These are phyloP conservation scores for Ceriops tagal DNA, from an alignment of 345 rosid genomes.

Conservation along the genomic window DNA sequence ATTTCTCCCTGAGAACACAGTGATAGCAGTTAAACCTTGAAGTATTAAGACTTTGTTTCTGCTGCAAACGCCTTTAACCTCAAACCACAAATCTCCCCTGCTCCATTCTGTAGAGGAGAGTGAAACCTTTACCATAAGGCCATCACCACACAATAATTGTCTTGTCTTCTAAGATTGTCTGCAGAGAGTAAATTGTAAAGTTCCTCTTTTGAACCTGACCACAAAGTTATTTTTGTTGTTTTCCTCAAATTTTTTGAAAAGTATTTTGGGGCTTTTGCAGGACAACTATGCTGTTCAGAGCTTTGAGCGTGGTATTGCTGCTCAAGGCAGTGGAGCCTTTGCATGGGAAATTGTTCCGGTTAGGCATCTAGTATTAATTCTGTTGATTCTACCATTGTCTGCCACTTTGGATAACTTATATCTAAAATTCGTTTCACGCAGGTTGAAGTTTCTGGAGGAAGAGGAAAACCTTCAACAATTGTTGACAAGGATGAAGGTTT, in stretches of 20 bases:
- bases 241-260: background rate
- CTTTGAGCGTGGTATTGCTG: slow-evolving; percentile 97
- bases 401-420: slow-evolving; percentile 11
- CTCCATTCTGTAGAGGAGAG: no score
- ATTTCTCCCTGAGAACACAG: no score
- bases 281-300: slow-evolving; percentile 85
- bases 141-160: no score
- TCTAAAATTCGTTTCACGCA: slow-evolving; percentile 27
- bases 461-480: slow-evolving; percentile 76
- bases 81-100: no score
- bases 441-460: slow-evolving; percentile 96
- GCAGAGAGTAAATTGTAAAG: no score
- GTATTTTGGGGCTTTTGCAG: slow-evolving; percentile 39
- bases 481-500: slow-evolving; percentile 93
- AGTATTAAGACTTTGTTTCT: no score
- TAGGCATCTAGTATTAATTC: slow-evolving; percentile 25
- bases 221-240: background rate
- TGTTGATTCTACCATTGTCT: background rate
- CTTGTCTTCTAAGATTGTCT: no score
- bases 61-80: no score
- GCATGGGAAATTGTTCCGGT: slow-evolving; percentile 94
- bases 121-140: no score
- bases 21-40: no score
- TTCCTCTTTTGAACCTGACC: no score
- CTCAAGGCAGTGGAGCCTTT: slow-evolving; percentile 78